phyloP scores from a whole-genome alignment of 805 yeast species.

The Zygotorulaspora florentina region DNA sequence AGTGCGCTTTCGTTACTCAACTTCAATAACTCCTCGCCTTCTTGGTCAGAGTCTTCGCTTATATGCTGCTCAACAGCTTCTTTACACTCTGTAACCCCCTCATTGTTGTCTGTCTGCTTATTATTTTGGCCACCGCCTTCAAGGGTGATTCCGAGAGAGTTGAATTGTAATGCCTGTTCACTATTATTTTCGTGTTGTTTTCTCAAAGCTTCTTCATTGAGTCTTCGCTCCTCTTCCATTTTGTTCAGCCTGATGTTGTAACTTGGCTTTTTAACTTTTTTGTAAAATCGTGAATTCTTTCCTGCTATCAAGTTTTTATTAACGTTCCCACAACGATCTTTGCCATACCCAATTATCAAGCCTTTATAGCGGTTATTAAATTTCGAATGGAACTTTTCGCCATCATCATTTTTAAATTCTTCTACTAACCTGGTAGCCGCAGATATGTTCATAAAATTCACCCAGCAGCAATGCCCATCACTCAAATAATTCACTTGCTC shows the following conservation, averaged over 20 bases:
- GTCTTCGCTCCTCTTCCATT: slow-evolving; percentile 32
- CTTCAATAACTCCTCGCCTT: slow-evolving; percentile 15
- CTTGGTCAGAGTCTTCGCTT: slow-evolving; percentile 15
- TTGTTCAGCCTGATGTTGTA: slow-evolving; percentile 25
- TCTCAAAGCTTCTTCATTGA: slow-evolving; percentile 18
- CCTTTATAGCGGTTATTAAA: slow-evolving; percentile 46
- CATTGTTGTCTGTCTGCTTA: background rate
- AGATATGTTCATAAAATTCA: slow-evolving; percentile 60
- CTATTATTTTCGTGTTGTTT: slow-evolving; percentile 11
- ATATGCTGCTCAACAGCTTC: slow-evolving; percentile 6
- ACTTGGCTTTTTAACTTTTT: slow-evolving; percentile 39
- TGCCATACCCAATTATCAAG: slow-evolving; percentile 64
- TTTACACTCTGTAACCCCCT: background rate
- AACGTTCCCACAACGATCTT: slow-evolving; percentile 72
- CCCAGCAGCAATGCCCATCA: slow-evolving; percentile 69
- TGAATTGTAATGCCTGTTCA: slow-evolving; percentile 12
- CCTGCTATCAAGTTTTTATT: slow-evolving; percentile 41
- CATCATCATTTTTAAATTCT: slow-evolving; percentile 40
- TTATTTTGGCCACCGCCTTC: slow-evolving; percentile 9
- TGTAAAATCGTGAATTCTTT: slow-evolving; percentile 42
- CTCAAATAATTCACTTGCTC: slow-evolving; percentile 73
- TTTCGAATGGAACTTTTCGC: slow-evolving; percentile 36
- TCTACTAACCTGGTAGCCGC: slow-evolving; percentile 64
- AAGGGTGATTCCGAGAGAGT: slow-evolving; percentile 18
- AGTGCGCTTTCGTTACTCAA: slow-evolving; percentile 11